These are phyloP conservation scores for Tilletia caries DNA, from an alignment of 1,284 basidiomycete genomes.

Conservation along the genomic window DNA sequence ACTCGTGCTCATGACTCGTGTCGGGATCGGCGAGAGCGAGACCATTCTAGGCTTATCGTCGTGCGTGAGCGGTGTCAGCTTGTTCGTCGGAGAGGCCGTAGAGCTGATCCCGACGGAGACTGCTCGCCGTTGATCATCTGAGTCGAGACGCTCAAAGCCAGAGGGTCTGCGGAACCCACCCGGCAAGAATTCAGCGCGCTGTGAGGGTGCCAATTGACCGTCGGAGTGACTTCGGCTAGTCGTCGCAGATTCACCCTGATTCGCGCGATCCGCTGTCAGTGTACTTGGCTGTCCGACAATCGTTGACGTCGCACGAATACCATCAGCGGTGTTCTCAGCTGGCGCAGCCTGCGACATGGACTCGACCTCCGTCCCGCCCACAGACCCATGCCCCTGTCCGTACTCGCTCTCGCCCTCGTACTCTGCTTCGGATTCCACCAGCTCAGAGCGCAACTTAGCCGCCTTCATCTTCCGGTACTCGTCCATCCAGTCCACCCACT, in stretches of 20 bases:
- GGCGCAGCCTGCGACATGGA: background rate
- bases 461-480: constrained; percentile 62
- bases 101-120: background rate
- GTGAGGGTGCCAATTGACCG: background rate
- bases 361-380: background rate
- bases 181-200: background rate
- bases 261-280: too few relatives aligned
- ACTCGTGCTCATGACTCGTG: constrained; percentile 24
- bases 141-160: background rate
- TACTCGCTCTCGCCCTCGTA: constrained; percentile 20
- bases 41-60: constrained; percentile 29
- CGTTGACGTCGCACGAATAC: too few relatives aligned
- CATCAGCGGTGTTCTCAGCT: too few relatives aligned
- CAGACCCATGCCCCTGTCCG: background rate
- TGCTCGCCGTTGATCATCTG: background rate
- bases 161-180: background rate
- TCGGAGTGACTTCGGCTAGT: background rate
- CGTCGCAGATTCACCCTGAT: background rate
- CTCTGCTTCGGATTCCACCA: constrained; percentile 26
- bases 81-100: constrained; percentile 27
- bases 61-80: constrained; percentile 20
- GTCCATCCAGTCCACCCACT: constrained; percentile 64
- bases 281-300: too few relatives aligned
- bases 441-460: constrained; percentile 59
- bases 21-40: constrained; percentile 41